phyloP scores from a whole-genome alignment of 257 asterid genomes.

The Nicotiana undulata region DNA sequence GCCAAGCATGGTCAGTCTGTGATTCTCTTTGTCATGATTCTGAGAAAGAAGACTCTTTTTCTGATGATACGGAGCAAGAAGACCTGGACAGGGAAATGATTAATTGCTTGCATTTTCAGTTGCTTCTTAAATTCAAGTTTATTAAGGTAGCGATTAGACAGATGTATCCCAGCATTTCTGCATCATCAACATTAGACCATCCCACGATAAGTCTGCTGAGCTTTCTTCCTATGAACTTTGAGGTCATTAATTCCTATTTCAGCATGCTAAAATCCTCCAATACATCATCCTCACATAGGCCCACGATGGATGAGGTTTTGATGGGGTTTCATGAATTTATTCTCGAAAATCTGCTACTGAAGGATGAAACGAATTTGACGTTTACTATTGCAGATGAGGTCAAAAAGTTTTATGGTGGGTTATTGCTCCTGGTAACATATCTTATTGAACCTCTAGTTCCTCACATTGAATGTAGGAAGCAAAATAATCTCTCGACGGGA shows the following conservation, averaged over 20 bases:
- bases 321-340: not conserved
- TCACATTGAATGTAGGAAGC: not conserved
- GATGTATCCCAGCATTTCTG: not conserved
- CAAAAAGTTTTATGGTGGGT: not conserved
- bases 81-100: not conserved
- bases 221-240: constrained; percentile 1
- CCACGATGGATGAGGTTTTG: not conserved
- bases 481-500: not conserved
- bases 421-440: not conserved
- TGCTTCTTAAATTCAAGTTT: not conserved
- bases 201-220: not conserved
- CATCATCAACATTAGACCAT: not conserved
- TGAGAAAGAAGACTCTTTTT: too few relatives aligned
- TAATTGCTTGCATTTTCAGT: not conserved
- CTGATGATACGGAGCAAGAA: not conserved
- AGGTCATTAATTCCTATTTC: not conserved
- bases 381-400: not conserved
- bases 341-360: not conserved
- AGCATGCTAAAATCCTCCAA: not conserved
- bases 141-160: not conserved
- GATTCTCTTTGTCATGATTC: not conserved
- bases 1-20: constrained; percentile 1
- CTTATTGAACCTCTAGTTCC: not conserved
- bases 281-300: not conserved
- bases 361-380: not conserved